These are phyloP conservation scores for Saccharomyces hybrid DNA, from an alignment of 1,139 yeast species.

Conservation along the genomic window DNA sequence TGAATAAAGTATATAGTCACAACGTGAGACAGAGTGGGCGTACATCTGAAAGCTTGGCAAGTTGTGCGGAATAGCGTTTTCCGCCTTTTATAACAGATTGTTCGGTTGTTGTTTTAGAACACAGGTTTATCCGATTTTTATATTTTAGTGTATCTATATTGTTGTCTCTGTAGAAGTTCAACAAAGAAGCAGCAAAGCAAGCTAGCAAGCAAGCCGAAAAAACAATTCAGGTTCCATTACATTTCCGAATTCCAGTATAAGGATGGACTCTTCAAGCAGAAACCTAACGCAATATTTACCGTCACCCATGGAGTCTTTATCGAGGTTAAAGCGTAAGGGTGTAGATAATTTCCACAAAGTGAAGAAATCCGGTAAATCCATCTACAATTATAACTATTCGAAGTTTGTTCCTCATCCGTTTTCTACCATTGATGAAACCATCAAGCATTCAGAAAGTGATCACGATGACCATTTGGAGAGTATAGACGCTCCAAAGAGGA, in stretches of 20 bases:
- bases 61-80: neutral
- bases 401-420: neutral
- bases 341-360: constrained; percentile 10
- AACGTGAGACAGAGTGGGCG: neutral
- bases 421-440: constrained; percentile 1
- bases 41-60: neutral
- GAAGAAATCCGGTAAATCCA: constrained; percentile 11
- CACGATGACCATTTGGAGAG: neutral
- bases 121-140: too few species aligned
- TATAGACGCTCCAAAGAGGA: neutral
- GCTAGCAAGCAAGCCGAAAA: neutral
- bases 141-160: too few species aligned
- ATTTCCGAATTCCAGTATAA: neutral
- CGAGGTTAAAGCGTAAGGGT: constrained; percentile 12
- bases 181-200: neutral
- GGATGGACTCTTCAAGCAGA: neutral
- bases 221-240: neutral
- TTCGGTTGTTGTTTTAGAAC: neutral
- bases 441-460: neutral
- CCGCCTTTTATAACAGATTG: neutral
- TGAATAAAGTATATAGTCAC: neutral
- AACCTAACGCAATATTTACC: constrained; percentile 1
- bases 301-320: constrained; percentile 8
- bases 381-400: constrained; percentile 3
- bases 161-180: too few species aligned